Percentiles rank a stretch among this genome's conserved stretches.
phyloP scores from a whole-genome alignment of 768 basidiomycete species.

The Filobasidium wieringae region DNA sequence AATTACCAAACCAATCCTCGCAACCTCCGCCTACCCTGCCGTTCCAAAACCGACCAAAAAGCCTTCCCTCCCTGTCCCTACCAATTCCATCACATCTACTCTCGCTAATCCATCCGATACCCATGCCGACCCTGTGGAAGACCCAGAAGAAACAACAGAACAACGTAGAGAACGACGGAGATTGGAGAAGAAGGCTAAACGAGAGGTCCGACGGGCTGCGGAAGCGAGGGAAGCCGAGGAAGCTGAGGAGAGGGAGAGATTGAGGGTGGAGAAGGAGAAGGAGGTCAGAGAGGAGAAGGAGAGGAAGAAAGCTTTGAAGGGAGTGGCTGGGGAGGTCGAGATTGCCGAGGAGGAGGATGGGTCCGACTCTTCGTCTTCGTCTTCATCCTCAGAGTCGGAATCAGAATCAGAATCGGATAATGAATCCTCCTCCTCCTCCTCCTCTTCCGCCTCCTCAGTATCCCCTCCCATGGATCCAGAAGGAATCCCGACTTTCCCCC shows the following conservation, averaged over 20 bases:
- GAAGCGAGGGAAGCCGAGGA: constrained; percentile 19
- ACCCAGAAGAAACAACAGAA: not conserved
- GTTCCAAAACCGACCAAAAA: not conserved
- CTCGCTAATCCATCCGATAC: not conserved
- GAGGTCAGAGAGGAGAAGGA: constrained; percentile 13
- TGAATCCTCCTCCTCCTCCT: constrained; percentile 3
- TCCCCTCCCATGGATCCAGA: constrained; percentile 10
- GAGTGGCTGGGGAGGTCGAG: constrained; percentile 8
- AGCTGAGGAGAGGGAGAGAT: constrained; percentile 16
- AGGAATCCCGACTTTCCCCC: constrained; percentile 33
- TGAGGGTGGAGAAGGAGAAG: constrained; percentile 12
- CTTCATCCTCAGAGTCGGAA: not conserved
- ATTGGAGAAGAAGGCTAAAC: constrained; percentile 10
- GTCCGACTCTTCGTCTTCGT: constrained; percentile 8
- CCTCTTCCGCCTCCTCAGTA: not conserved
- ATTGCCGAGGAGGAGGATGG: constrained; percentile 4
- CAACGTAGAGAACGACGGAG: not conserved
- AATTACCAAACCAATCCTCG: not conserved
- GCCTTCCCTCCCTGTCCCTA: not conserved
- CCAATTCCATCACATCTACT: not conserved
- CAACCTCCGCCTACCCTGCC: not conserved
- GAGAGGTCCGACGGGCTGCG: constrained; percentile 13
- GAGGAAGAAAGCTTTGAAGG: constrained; percentile 7
- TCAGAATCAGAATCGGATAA: constrained; percentile 10
- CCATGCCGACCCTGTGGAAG: not conserved